These are phyloP conservation scores for Neurospora sp. DNA, from an alignment of 495 filamentous ascomycete species.

Conservation along the genomic window DNA sequence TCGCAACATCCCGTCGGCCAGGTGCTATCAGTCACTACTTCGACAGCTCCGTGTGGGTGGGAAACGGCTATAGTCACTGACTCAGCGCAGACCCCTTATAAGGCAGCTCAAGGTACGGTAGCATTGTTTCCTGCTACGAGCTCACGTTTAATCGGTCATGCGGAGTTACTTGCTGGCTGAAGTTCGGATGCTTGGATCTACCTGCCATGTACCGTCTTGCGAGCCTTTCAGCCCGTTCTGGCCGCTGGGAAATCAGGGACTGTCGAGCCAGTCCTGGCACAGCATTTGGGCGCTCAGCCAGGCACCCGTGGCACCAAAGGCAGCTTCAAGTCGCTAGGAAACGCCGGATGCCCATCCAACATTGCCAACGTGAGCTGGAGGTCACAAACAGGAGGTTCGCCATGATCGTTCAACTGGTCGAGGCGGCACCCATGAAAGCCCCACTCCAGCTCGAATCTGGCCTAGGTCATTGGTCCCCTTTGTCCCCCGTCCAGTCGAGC, in stretches of 20 bases:
- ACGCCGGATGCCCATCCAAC: neutral
- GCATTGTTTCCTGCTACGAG: neutral
- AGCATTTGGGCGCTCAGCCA: neutral
- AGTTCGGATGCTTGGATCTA: neutral
- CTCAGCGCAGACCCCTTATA: neutral
- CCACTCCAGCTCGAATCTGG: neutral
- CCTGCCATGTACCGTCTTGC: neutral
- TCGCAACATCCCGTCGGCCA: neutral
- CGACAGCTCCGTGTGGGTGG: neutral
- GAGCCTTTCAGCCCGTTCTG: constrained; percentile 3
- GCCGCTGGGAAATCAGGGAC: neutral
- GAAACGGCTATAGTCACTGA: neutral
- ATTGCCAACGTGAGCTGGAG: neutral
- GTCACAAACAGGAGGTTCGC: neutral
- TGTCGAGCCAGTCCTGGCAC: constrained; percentile 1
- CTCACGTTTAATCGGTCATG: neutral
- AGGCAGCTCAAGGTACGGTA: neutral
- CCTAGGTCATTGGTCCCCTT: neutral
- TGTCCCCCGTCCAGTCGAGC: neutral
- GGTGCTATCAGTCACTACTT: neutral
- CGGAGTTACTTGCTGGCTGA: neutral
- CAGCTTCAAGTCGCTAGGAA: neutral
- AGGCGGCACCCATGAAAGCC: neutral
- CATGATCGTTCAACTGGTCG: neutral
- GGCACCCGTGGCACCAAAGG: neutral